Conservation (phyloP, 2,329 filamentous ascomycete species). For the Zymoseptoria pseudotritici region DNA sequence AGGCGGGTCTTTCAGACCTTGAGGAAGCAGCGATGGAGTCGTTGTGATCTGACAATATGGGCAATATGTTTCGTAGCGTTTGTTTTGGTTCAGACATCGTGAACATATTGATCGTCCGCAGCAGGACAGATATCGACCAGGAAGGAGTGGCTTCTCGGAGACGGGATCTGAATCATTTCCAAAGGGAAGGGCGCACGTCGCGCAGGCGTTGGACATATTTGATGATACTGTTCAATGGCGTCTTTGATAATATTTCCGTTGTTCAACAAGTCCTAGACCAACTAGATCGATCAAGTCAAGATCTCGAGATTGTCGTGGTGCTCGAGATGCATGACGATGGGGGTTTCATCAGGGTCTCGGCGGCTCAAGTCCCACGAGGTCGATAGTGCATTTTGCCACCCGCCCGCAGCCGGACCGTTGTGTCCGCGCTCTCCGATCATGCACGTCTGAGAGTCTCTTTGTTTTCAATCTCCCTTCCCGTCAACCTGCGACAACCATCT, state of each 20-base stretch:
- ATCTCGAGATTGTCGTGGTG: not conserved
- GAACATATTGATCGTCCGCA: conserved; percentile 66
- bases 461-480: conserved; percentile 1
- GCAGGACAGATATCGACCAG: conserved; percentile 58
- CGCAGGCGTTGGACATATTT: conserved; percentile 22
- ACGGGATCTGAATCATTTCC: conserved; percentile 16
- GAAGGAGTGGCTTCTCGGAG: conserved; percentile 53
- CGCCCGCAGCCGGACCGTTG: not conserved
- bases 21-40: conserved; percentile 52
- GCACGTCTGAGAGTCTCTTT: not conserved
- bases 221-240: not conserved
- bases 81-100: conserved; percentile 60
- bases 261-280: not conserved
- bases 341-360: not conserved
- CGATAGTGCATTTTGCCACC: not conserved
- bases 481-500: not conserved
- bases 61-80: conserved; percentile 58
- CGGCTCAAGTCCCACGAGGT: not conserved
- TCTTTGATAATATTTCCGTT: too few relatives aligned
- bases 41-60: conserved; percentile 72
- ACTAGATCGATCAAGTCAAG: not conserved
- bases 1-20: conserved; percentile 62
- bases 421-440: not conserved
- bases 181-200: conserved; percentile 27
- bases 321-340: not conserved